Evolutionary conservation across 2,329 filamentous ascomycete species (phyloP), one percentile per base, ranked within the genome.

Genomic region (Tolypocladium inflatum): DNA sequence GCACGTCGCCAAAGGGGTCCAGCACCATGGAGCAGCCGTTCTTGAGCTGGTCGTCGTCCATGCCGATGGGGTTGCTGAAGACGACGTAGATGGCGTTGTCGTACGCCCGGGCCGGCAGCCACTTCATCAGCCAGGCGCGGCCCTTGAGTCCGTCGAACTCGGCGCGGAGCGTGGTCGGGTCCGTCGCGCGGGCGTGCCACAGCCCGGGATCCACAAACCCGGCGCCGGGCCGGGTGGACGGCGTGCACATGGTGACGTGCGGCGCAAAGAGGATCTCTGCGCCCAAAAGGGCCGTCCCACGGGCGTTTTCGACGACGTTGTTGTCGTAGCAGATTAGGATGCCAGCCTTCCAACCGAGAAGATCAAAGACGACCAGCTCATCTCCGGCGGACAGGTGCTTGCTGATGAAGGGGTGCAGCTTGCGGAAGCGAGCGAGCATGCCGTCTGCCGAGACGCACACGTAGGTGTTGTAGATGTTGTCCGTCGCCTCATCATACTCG

Each of bases 311-410:
- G 15, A 64, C 60, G 37, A 63, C 57, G 35, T 63, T 64, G 52
- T 63, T 64, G 54, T 63, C 61, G 60, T 63, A 64, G 60, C 60
- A 64, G 43, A 63, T 64, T 10, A 63, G 51, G n/a, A 64, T 61
- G 37, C 60, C 60, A 7, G 60, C 60, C 33, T 58, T 59, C 60
- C 61, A 62, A 1, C 61, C 61, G 4, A 63, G 57, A 23, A 63
- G 37, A 48, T 64, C 56, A 26, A 64, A 63, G 2, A 62, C 60
- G 35, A 62, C 59, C 7, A 60, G 39, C 26, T 63, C 60, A 17
- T 57, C 30, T 7, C 61, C 61, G 1, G 59, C 37, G 15, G 56
- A 54, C 4, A 64, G 54, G 37, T 62, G 57, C 52, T 37, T 15
- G 33, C 59, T 61, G 35, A 63, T 63, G 55, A 64, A 63, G 3